Evolutionary conservation across 352 stramenopile species (phyloP).

Genomic region (Pythium diclinum): DNA sequence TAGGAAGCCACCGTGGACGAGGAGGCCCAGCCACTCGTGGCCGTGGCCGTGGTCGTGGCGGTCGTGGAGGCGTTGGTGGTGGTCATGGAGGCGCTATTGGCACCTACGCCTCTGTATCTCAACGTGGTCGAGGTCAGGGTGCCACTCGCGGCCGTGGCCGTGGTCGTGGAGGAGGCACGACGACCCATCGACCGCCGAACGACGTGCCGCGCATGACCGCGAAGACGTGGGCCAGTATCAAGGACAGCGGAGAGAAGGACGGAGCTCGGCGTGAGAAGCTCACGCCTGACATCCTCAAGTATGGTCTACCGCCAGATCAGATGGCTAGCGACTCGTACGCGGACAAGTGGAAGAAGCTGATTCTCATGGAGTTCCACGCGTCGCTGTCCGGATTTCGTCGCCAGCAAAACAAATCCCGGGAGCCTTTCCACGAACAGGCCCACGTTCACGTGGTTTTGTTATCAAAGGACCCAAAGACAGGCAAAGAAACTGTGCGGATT

Average conservation of each 20-base stretch:
- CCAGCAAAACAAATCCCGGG: neutral
- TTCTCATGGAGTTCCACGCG: conserved; percentile 7
- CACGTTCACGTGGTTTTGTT: neutral
- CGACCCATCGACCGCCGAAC: neutral
- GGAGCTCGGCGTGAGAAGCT: neutral
- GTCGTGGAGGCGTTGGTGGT: neutral
- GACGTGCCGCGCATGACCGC: conserved; percentile 10
- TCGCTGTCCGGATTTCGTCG: neutral
- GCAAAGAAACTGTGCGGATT: neutral
- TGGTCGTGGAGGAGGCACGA: neutral
- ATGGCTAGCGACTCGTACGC: neutral
- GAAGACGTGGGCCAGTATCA: conserved; percentile 8
- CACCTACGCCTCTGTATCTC: neutral
- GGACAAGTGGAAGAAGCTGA: conserved; percentile 5
- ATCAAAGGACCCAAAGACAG: neutral
- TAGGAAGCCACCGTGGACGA: neutral
- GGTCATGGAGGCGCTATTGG: neutral
- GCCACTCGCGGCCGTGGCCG: neutral
- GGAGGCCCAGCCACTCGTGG: neutral
- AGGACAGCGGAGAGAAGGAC: neutral
- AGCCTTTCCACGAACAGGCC: neutral
- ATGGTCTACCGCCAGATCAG: neutral
- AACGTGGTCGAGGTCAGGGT: neutral
- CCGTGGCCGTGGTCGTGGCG: too few species aligned
- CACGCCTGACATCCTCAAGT: neutral